Evolutionary conservation across 169 alveolate genomes (phyloP), one percentile per base, ranked within the genome.

Genomic region (Eimeria necatrix): DNA sequence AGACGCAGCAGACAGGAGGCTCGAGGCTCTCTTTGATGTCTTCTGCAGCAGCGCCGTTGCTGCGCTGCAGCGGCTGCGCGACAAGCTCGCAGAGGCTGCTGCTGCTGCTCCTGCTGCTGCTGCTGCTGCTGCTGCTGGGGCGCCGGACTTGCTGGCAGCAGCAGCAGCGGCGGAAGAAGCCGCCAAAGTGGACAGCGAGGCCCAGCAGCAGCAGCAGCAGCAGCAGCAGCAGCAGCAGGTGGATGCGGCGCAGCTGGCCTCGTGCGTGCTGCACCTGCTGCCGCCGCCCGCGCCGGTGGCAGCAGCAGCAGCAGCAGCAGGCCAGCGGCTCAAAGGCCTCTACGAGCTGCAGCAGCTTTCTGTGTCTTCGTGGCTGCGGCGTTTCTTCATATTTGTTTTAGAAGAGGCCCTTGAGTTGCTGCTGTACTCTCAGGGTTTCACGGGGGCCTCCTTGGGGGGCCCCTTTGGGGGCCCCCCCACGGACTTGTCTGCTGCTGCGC

Each of bases 41-140:
- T 76, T 76, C 61, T 76, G 87, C 61, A 46, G 87, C 87, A 76
- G 87, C 61, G 87, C 87, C 22, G 56, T 76, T 20, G 59, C 87
- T 76, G 59, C 87, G 64, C 61, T 76, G 32, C 87, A 76, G 87
- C 59, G 24, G 14, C 87, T 76, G 6, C 6, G 49, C 14, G 87
- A 76, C 26, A 76, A 18, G 24, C 87, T 76, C 4, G 87, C 87
- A 0, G 87, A 56, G 2, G 61, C 61, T 46, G 87, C 87, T 32
- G 49, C 87, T 20, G 1, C 22, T 76, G 22, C 86, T 76, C 41
- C 64, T 26, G 20, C 86, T 76, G 61, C 87, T 32, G 46, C 41
- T 46, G 48, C 51, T 16, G 83, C 52, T 26, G 83, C 53, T 5
- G 46, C 53, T 26, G 51, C 53, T 32, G 53, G n/a, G 18, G 51